Percentiles rank a stretch among this genome's conserved stretches.
Conservation (phyloP, 768 basidiomycete genomes). For the Phlebiopsis flavidoalba region DNA sequence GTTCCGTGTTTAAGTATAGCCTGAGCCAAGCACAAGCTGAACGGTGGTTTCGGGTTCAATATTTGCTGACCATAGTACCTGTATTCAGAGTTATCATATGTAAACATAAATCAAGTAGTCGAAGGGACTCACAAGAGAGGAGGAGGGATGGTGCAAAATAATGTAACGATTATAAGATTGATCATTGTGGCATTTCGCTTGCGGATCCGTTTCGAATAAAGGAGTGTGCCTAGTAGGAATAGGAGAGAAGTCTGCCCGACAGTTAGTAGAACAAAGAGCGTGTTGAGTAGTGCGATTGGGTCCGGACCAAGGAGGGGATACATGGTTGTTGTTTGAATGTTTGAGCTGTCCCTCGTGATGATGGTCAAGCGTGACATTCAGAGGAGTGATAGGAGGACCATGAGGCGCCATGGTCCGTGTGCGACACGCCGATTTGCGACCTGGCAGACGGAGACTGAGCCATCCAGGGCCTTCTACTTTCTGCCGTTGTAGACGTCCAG, state of each 20-base stretch:
- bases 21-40: conserved; percentile 4
- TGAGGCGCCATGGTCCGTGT: background rate
- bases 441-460: background rate
- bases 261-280: conserved; percentile 12
- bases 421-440: background rate
- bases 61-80: conserved; percentile 13
- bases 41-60: conserved; percentile 9
- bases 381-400: background rate
- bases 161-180: conserved; percentile 12
- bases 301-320: conserved; percentile 9
- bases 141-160: conserved; percentile 9
- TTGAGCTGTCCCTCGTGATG: background rate
- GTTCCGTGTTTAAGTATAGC: conserved; percentile 11
- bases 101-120: background rate
- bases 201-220: conserved; percentile 4
- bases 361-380: background rate
- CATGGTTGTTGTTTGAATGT: background rate
- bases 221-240: conserved; percentile 11
- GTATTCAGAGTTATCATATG: background rate
- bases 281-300: conserved; percentile 11
- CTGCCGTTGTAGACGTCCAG: background rate
- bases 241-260: conserved; percentile 14
- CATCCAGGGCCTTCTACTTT: background rate
- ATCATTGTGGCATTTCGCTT: conserved; percentile 10
- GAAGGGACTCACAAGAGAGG: conserved; percentile 10